Evolutionary conservation across 345 rosid species (phyloP).

Genomic region (Chamaenerion angustifolium): DNA sequence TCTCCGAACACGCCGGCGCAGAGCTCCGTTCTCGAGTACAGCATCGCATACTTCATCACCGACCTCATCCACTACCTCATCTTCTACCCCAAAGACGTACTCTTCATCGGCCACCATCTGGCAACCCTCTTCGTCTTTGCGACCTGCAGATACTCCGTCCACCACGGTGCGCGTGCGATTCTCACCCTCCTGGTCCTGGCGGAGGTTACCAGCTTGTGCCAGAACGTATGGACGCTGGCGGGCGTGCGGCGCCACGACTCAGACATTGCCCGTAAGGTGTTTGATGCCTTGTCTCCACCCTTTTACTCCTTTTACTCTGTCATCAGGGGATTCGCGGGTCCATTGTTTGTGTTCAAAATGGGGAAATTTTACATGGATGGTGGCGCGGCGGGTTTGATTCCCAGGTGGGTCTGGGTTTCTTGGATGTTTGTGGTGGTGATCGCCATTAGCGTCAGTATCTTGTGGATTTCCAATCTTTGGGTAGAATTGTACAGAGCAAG

Average conservation of each 20-base stretch:
- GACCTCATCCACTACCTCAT: slow-evolving; percentile 73
- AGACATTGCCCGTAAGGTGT: slow-evolving; percentile 32
- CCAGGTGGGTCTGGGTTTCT: slow-evolving; percentile 83
- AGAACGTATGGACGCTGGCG: slow-evolving; percentile 82
- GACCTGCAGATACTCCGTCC: slow-evolving; percentile 55
- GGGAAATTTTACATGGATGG: slow-evolving; percentile 37
- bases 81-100: slow-evolving; percentile 59
- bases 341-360: slow-evolving; percentile 51
- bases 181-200: slow-evolving; percentile 57
- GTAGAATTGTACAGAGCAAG: slow-evolving; percentile 40
- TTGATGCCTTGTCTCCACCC: slow-evolving; percentile 48
- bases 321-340: slow-evolving; percentile 61
- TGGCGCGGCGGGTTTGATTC: slow-evolving; percentile 36
- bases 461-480: slow-evolving; percentile 83
- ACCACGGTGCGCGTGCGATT: slow-evolving; percentile 65
- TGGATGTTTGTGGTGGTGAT: slow-evolving; percentile 55
- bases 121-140: slow-evolving; percentile 78
- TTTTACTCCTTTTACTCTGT: slow-evolving; percentile 55
- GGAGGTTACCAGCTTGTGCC: slow-evolving; percentile 82
- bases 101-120: slow-evolving; percentile 83
- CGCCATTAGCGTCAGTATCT: slow-evolving; percentile 63
- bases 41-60: slow-evolving; percentile 63
- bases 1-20: slow-evolving; percentile 44
- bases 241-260: slow-evolving; percentile 35
- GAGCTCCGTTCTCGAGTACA: slow-evolving; percentile 52